A percentile compares a stretch with the other conserved stretches of the same genome.
Evolutionary conservation across 2,329 filamentous ascomycete genomes (phyloP).

Genomic region (Monilinia fructicola): DNA sequence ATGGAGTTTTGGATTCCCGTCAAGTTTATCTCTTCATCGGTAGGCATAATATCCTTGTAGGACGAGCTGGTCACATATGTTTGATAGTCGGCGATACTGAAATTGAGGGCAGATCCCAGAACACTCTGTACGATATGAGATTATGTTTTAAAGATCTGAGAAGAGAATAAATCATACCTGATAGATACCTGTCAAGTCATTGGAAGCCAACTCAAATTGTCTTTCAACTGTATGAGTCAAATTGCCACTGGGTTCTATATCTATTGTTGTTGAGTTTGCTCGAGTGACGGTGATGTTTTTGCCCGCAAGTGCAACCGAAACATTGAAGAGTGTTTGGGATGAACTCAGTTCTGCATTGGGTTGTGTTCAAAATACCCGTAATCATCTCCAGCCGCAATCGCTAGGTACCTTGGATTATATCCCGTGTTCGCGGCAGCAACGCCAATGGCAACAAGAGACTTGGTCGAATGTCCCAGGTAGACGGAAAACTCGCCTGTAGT

Average conservation of each 20-base stretch:
- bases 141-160: too few species aligned
- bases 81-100: slow-evolving; percentile 23
- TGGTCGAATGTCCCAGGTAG: slow-evolving; percentile 3
- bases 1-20: slow-evolving; percentile 18
- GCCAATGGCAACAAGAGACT: slow-evolving; percentile 24
- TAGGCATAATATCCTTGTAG: too few species aligned
- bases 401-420: slow-evolving; percentile 11
- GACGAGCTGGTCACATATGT: background rate
- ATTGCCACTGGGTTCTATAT: slow-evolving; percentile 22
- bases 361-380: slow-evolving; percentile 26
- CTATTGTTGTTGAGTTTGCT: background rate
- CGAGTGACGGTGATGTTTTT: slow-evolving; percentile 18
- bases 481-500: slow-evolving; percentile 12
- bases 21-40: background rate
- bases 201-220: slow-evolving; percentile 28
- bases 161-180: background rate
- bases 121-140: too few species aligned
- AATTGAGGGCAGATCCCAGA: slow-evolving; percentile 23
- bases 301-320: slow-evolving; percentile 15
- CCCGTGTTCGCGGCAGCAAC: slow-evolving; percentile 1
- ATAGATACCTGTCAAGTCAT: slow-evolving; percentile 35
- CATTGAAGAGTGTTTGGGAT: slow-evolving; percentile 18
- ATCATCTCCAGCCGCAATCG: slow-evolving; percentile 16
- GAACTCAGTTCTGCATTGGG: slow-evolving; percentile 23
- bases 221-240: slow-evolving; percentile 23